Evolutionary conservation across 805 yeast species (phyloP), one percentile per base, ranked within the genome.

Genomic region (Kregervanrija fluxuum): DNA sequence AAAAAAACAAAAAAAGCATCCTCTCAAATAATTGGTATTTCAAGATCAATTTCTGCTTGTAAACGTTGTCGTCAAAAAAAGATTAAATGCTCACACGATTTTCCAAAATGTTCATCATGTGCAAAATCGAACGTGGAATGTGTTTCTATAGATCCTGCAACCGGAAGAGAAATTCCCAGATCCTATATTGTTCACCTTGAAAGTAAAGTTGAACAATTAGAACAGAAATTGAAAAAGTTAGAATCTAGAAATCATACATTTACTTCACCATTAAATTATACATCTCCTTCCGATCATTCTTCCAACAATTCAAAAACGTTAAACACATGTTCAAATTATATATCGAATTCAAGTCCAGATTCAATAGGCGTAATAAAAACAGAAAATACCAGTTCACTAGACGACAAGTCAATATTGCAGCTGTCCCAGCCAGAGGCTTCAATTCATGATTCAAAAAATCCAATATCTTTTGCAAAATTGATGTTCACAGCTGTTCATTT

Each of bases 101-200:
- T 81, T 57, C 90, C 90, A 3, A 70, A 73, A 44, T 82, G 90
- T 55, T 60, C 74, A n/a, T 70, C 72, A 33, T 82, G 90, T 58
- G 68, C 61, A 37, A 76, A 78, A 54, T 82, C 85, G 10, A 75
- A 78, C 5, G 82, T 68, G 2, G 85, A 84, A 6, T 89, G 97
- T 64, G 79, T 87, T 4, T 87, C 95, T 0, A 62, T 85, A 3
- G 96, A 90, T 59, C 89, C 95, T 0, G 87, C 89, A 6, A 86
- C 96, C 0, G 95, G 95, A 0, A 69, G 95, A 44, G 88, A 84
- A 52, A 78, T 88, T 1, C 95, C 96, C 0, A 67, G 97, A 34
- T 83, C 88, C 2, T 84, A 85, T 56, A 77, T 87, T 3, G 73
- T 78, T 15, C 82, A 80, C 53, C 65, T 88, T 46, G 96, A 88